These are phyloP conservation scores for Blastomyces emzantsi DNA, from an alignment of 2,329 filamentous ascomycete genomes.

Conservation along the genomic window DNA sequence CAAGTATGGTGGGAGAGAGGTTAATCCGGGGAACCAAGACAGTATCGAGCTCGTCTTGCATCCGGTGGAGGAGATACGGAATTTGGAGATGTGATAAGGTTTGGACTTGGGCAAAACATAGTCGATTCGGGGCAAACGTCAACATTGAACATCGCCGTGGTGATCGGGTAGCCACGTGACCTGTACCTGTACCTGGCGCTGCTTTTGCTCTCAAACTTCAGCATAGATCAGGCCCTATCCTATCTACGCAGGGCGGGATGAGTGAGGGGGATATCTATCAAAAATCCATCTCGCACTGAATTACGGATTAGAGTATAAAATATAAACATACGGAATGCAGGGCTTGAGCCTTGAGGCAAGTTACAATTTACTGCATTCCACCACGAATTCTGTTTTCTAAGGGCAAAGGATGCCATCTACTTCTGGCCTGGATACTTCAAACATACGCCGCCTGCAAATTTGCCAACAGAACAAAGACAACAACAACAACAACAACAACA, in stretches of 20 bases:
- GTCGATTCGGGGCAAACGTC: not conserved
- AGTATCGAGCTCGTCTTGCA: not conserved
- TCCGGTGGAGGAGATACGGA: not conserved
- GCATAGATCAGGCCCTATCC: too few relatives aligned
- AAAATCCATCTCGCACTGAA: too few relatives aligned
- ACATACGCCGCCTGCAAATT: not conserved
- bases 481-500: too few relatives aligned
- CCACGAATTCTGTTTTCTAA: too few relatives aligned
- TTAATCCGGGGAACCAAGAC: not conserved
- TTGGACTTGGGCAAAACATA: not conserved
- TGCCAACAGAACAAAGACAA: not conserved
- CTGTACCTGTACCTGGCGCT: not conserved
- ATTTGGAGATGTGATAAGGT: not conserved
- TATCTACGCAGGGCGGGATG: too few relatives aligned
- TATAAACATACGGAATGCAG: too few relatives aligned
- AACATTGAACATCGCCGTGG: conserved; percentile 4
- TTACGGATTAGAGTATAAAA: too few relatives aligned
- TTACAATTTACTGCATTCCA: too few relatives aligned
- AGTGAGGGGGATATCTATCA: too few relatives aligned
- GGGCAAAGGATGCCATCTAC: too few relatives aligned
- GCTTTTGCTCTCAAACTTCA: not conserved
- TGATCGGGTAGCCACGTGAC: not conserved
- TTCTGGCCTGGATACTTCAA: too few relatives aligned
- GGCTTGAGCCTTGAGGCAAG: too few relatives aligned
- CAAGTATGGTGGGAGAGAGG: not conserved